Evolutionary conservation across 1,284 basidiomycete species (phyloP).

Genomic region (Agaricales sp.): DNA sequence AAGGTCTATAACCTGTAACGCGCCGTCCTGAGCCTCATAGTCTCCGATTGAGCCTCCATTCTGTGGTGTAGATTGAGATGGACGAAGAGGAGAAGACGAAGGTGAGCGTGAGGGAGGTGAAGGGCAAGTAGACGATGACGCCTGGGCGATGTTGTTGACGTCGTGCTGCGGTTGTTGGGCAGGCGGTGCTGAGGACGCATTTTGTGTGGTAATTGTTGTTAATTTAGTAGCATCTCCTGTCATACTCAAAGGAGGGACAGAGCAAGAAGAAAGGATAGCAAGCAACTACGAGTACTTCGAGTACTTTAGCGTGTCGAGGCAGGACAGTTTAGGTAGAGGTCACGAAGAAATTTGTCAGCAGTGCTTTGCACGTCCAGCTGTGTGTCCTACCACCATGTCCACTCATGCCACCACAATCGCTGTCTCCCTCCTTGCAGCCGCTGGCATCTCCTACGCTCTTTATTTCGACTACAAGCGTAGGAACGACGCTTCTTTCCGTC

Average conservation of each 20-base stretch:
- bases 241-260: constrained; percentile 39
- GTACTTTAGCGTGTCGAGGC: no score
- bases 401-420: constrained; percentile 10
- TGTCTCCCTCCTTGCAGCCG: constrained; percentile 43
- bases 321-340: constrained; percentile 51
- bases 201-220: not conserved
- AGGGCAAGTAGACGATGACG: not conserved
- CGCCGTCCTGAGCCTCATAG: not conserved
- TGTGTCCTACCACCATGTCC: not conserved
- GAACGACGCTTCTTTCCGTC: constrained; percentile 84
- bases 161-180: no score
- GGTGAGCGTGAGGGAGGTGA: no score
- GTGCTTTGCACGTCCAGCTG: constrained; percentile 42
- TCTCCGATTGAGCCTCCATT: not conserved
- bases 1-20: not conserved
- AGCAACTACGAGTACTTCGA: no score
- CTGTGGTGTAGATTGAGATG: not conserved
- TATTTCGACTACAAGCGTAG: constrained; percentile 96
- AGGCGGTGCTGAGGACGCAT: no score
- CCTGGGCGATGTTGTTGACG: no score
- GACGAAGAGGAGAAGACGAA: no score
- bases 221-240: not conserved
- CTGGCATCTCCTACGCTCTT: constrained; percentile 70
- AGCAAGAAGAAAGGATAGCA: constrained; percentile 35
- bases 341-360: constrained; percentile 4